Base-by-base conservation (phyloP, 345 rosid species). In the Punica granatum region DNA sequence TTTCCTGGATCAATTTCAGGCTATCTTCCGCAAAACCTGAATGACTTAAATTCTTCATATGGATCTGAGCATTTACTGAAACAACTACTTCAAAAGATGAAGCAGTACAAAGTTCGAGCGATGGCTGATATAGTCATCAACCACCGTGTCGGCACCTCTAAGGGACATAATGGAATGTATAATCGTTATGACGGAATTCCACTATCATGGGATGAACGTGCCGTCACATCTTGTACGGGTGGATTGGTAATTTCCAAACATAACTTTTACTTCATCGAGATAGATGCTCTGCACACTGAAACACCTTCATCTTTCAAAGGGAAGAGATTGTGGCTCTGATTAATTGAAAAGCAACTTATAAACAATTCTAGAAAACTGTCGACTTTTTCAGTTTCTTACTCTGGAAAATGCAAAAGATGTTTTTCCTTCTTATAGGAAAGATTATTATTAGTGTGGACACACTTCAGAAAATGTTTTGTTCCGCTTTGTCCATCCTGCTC, bases 51-150 rank as follows among this genome's bases (percentile, higher is more conserved):
- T 79, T 90, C 98, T 59, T 73, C 89, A 41, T 92, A 90, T 73
- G 98, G 98, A 32, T 84, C 97, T 26, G 96, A 88, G 81, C 82
- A 82, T 26, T 75, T 74, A 8, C 67, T 92, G 67, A 92, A 80
- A 71, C 78, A 79, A 39, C 82, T 92, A 68, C 87, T 92, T 62
- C 75, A 83, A 26, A 87, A 85, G 76, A 83, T 92, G 97, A 87
- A 81, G 73, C 87, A 85, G 72, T 69, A 73, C 77, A 83, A 85
- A 70, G 90, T 90, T 64, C 82, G 98, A 83, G 85, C 96, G 37
- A 92, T 92, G 96, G 96, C 98, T 54, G 98, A 90, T 78, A 87
- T 87, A 37, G 97, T 92, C 71, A 87, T 92, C 79, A 92, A 90
- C 74, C 98, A 92, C 76, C 97, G 98, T 44, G 67, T 92, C 68